Evolutionary conservation across 2,329 filamentous ascomycete species (phyloP), one percentile per base, ranked within the genome.

Genomic region (Sclerotinia glacialis): DNA sequence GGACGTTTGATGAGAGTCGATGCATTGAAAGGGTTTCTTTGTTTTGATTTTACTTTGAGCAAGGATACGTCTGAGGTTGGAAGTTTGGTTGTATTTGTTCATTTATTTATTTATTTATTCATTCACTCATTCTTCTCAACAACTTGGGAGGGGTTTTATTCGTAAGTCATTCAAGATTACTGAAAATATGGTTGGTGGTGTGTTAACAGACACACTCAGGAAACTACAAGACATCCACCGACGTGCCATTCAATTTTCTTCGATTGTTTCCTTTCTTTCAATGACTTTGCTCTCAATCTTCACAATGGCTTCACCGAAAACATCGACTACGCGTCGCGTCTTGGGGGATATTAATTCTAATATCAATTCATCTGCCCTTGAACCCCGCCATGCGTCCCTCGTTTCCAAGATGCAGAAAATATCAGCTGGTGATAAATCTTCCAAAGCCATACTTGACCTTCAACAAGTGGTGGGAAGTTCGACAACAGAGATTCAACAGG

Each of bases 331-430:
- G 68, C 68, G 71, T 62, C 62, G 60, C 66, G 72, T 71, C 18
- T 61, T 70, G 42, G 67, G 77, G 64, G 81, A 91, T 88, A 86
- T 97, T 93, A 78, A 97, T 97, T 62, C 67, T 14, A 71, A 73
- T 61, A 67, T 69, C n/a, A 59, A 66, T 61, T 46, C 56, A 37
- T 49, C 56, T 21, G 44, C 9, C n/a, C 31, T 23, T 49, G 28
- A 49, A 18, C 23, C 18, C 16, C n/a, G 37, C 2, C 28, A 60
- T 60, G 58, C 6, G 7, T 11, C 14, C 12, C 28, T 21, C n/a
- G 6, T 18, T 34, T n/a, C 8, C 12, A 26, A 37, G n/a, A 26
- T 37, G 18, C 21, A 16, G 7, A 34, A 60, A 34, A 18, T n/a
- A n/a, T 37, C 6, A 34, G 21, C 5, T 34, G 14, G 42, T 16